Evolutionary conservation across 2,329 filamentous ascomycete species (phyloP).

Genomic region (Fusarium setosum): DNA sequence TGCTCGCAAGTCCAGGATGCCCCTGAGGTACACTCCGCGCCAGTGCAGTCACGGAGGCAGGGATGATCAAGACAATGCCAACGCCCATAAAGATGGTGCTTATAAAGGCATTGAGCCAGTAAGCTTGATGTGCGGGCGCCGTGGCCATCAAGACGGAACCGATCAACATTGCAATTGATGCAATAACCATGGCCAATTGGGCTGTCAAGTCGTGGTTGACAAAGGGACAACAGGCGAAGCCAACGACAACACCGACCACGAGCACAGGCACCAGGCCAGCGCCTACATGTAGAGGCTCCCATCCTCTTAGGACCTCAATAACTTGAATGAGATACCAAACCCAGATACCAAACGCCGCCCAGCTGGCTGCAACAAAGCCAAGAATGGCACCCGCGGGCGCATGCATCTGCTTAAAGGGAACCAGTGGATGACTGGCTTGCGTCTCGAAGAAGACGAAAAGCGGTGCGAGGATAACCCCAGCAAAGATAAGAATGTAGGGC

Average conservation of each 20-base stretch:
- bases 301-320: constrained; percentile 37
- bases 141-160: constrained; percentile 40
- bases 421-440: constrained; percentile 35
- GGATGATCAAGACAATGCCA: constrained; percentile 38
- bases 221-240: constrained; percentile 30
- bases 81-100: constrained; percentile 41
- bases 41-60: constrained; percentile 33
- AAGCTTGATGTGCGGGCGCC: constrained; percentile 34
- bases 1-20: constrained; percentile 34
- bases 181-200: constrained; percentile 28
- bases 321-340: constrained; percentile 41
- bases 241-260: constrained; percentile 28
- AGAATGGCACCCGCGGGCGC: constrained; percentile 25
- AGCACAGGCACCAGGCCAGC: constrained; percentile 39
- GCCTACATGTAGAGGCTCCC: constrained; percentile 33
- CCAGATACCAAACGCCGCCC: constrained; percentile 40
- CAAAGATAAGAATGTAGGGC: constrained; percentile 34
- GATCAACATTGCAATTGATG: constrained; percentile 30
- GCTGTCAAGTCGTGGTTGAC: constrained; percentile 27
- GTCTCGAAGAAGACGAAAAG: constrained; percentile 32
- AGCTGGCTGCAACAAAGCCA: constrained; percentile 32
- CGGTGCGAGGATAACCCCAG: constrained; percentile 27
- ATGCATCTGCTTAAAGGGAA: constrained; percentile 37
- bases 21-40: constrained; percentile 35
- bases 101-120: constrained; percentile 41